phyloP scores from a whole-genome alignment of 768 basidiomycete genomes.

The Calocera viscosa region DNA sequence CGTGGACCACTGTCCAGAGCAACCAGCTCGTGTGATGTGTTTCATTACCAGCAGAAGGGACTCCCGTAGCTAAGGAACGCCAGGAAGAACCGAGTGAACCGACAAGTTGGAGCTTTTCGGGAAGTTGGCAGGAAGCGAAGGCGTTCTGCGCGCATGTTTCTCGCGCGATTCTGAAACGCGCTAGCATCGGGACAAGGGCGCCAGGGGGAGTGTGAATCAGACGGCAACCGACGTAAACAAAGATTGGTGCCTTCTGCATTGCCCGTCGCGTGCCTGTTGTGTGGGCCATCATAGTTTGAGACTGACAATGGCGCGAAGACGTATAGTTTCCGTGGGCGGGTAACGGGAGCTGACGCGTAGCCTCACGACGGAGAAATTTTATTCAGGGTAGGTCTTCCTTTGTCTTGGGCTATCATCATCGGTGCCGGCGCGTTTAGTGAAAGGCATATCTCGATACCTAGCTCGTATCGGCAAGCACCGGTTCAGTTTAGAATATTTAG shows the following conservation, averaged over 20 bases:
- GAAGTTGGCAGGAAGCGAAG: background rate
- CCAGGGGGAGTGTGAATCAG: background rate
- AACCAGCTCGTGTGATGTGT: background rate
- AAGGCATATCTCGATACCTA: background rate
- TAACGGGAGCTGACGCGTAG: background rate
- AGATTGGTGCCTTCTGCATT: background rate
- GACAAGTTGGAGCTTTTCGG: background rate
- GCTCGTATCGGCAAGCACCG: background rate
- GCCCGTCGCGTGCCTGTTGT: background rate
- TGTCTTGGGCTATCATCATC: background rate
- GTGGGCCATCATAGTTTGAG: background rate
- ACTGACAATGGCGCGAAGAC: slow-evolving; percentile 3
- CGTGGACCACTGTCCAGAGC: background rate
- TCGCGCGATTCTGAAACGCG: slow-evolving; percentile 7
- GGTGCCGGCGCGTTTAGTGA: no score
- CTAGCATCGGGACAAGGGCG: background rate
- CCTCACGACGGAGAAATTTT: background rate
- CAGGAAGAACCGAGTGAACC: background rate
- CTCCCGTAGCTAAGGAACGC: background rate
- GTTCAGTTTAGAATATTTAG: background rate
- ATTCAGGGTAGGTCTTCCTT: background rate
- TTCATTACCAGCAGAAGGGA: slow-evolving; percentile 1
- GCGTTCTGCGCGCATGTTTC: background rate
- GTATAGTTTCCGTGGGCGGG: background rate
- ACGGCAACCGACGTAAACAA: background rate